These are phyloP conservation scores for Gillenia trifoliata DNA, from an alignment of 306 rosid species.

Conservation along the genomic window DNA sequence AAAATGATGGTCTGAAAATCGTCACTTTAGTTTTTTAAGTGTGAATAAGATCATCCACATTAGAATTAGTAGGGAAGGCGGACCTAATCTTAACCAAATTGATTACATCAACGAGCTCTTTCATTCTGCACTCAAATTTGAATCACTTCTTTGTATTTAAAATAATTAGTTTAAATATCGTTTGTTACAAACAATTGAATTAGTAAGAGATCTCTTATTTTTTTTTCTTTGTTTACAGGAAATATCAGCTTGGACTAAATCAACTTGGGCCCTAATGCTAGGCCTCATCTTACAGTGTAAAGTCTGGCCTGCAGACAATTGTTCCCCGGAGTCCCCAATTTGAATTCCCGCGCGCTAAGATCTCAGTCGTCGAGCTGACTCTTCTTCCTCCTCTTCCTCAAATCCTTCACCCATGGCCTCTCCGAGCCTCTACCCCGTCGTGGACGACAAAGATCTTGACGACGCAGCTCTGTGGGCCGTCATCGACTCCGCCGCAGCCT, in stretches of 20 bases:
- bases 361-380: not conserved
- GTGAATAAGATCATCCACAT: too few relatives aligned
- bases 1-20: too few relatives aligned
- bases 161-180: too few relatives aligned
- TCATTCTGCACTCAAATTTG: too few relatives aligned
- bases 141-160: too few relatives aligned
- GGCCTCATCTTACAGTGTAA: too few relatives aligned
- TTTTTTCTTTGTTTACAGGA: too few relatives aligned
- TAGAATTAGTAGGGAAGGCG: too few relatives aligned
- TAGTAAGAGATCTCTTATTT: not conserved
- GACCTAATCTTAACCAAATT: too few relatives aligned
- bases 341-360: not conserved
- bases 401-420: conserved; percentile 33
- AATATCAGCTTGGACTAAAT: not conserved
- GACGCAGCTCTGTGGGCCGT: conserved; percentile 91
- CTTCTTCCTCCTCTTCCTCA: not conserved
- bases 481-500: conserved; percentile 77
- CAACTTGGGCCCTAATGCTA: not conserved
- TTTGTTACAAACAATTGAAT: too few relatives aligned
- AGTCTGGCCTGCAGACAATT: not conserved
- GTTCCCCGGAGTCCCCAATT: not conserved
- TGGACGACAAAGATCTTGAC: conserved; percentile 83
- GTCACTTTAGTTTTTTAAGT: too few relatives aligned
- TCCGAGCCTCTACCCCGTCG: conserved; percentile 33
- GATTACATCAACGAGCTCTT: too few relatives aligned